These are phyloP conservation scores for Thraustotheca clavata DNA, from an alignment of 352 stramenopile genomes.

Conservation along the genomic window DNA sequence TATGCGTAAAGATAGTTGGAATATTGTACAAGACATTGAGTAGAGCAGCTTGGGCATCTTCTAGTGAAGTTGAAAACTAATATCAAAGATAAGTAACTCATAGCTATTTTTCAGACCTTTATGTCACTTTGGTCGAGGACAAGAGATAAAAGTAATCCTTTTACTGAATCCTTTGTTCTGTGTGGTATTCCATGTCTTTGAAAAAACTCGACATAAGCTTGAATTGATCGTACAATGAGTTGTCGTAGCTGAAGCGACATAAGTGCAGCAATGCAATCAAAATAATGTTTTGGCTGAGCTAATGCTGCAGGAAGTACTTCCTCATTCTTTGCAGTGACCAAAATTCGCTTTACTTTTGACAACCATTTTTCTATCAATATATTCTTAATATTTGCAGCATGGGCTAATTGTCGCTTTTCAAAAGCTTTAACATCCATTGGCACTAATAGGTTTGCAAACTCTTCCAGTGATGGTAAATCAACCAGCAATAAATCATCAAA, in stretches of 20 bases:
- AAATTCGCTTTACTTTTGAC: constrained; percentile 31
- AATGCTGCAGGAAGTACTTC: constrained; percentile 11
- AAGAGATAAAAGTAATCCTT: constrained; percentile 24
- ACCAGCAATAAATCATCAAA: constrained; percentile 41
- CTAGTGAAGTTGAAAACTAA: constrained; percentile 42
- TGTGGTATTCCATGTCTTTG: constrained; percentile 23
- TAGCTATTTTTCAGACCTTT: constrained; percentile 20
- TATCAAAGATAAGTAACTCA: background rate
- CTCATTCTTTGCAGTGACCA: constrained; percentile 24
- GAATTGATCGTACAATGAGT: constrained; percentile 54
- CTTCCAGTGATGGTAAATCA: constrained; percentile 30
- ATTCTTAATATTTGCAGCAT: constrained; percentile 33
- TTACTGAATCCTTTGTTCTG: background rate
- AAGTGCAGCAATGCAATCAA: constrained; percentile 49
- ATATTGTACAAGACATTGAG: constrained; percentile 66
- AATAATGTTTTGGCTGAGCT: constrained; percentile 31
- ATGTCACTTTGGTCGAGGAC: constrained; percentile 23
- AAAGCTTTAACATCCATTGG: constrained; percentile 44
- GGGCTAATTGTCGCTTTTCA: constrained; percentile 40
- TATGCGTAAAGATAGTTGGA: constrained; percentile 50
- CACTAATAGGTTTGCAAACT: constrained; percentile 23
- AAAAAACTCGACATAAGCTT: constrained; percentile 58
- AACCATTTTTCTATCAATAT: constrained; percentile 63
- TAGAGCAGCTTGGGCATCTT: constrained; percentile 44
- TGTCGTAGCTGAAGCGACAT: constrained; percentile 70